phyloP scores from a whole-genome alignment of 768 basidiomycete species.

The Mycena latifolia region DNA sequence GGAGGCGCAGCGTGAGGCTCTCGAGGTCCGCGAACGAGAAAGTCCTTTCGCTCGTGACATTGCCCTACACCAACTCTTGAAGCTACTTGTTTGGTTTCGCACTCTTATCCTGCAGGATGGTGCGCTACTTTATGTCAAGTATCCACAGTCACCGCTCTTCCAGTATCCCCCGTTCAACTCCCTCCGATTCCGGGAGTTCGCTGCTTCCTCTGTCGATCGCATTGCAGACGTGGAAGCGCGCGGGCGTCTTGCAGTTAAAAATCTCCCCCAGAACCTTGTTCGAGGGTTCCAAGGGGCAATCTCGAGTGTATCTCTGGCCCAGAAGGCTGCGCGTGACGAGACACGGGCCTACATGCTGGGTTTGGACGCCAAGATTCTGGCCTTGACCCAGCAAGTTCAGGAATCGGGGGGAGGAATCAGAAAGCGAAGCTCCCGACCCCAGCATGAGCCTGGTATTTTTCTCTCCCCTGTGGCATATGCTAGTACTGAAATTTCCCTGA shows the following conservation, averaged over 20 bases:
- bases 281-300: constrained; percentile 15
- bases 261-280: constrained; percentile 18
- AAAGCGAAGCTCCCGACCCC: neutral
- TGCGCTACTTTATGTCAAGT: constrained; percentile 9
- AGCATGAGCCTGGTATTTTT: neutral
- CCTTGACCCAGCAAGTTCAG: neutral
- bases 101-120: constrained; percentile 8
- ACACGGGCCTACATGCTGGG: neutral
- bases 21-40: constrained; percentile 2
- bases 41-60: constrained; percentile 35
- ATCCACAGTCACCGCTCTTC: constrained; percentile 6
- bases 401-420: neutral
- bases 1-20: constrained; percentile 34
- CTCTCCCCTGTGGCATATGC: neutral
- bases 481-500: too few relatives aligned
- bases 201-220: neutral
- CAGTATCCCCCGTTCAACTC: constrained; percentile 15
- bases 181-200: neutral
- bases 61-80: constrained; percentile 42
- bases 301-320: neutral
- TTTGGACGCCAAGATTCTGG: constrained; percentile 1
- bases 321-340: constrained; percentile 2
- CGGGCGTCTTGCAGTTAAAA: neutral
- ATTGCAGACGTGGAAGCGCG: constrained; percentile 1
- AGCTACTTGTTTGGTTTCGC: constrained; percentile 23